These are phyloP conservation scores for Penicillium freii DNA, from an alignment of 2,329 filamentous ascomycete species.

Conservation along the genomic window DNA sequence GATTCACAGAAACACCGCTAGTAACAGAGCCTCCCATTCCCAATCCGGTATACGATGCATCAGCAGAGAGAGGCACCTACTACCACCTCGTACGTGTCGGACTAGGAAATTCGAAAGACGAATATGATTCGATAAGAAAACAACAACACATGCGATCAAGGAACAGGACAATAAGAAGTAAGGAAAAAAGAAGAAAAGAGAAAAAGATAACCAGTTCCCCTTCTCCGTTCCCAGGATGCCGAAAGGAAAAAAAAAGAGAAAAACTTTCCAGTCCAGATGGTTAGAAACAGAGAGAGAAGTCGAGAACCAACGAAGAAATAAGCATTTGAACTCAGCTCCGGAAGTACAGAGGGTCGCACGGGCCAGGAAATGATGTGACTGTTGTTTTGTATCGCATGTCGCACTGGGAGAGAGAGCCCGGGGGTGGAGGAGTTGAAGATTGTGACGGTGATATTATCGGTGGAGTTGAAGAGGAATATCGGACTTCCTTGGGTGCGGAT, in stretches of 20 bases:
- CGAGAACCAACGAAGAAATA: slow-evolving; percentile 13
- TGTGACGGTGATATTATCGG: slow-evolving; percentile 16
- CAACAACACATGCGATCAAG: slow-evolving; percentile 19
- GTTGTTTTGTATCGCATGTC: slow-evolving; percentile 19
- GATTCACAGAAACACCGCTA: background rate
- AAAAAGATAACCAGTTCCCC: slow-evolving; percentile 24
- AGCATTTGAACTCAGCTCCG: slow-evolving; percentile 17
- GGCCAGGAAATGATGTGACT: slow-evolving; percentile 19
- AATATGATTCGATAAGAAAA: slow-evolving; percentile 11
- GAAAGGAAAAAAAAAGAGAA: slow-evolving; percentile 10
- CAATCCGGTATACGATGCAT: slow-evolving; percentile 1
- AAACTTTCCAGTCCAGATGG: slow-evolving; percentile 26
- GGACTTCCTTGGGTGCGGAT: slow-evolving; percentile 19
- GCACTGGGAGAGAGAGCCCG: slow-evolving; percentile 17
- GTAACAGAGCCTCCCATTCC: background rate
- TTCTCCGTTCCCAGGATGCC: slow-evolving; percentile 22
- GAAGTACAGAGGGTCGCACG: slow-evolving; percentile 20
- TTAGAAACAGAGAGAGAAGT: slow-evolving; percentile 19
- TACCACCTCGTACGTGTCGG: background rate
- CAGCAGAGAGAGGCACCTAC: background rate
- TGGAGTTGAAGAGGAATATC: slow-evolving; percentile 13
- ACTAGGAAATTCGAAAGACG: slow-evolving; percentile 6
- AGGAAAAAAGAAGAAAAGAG: slow-evolving; percentile 13
- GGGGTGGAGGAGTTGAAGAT: slow-evolving; percentile 6
- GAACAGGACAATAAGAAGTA: slow-evolving; percentile 21